Evolutionary conservation across 106 monocot species (phyloP).

Genomic region (Dendrobium catenatum): DNA sequence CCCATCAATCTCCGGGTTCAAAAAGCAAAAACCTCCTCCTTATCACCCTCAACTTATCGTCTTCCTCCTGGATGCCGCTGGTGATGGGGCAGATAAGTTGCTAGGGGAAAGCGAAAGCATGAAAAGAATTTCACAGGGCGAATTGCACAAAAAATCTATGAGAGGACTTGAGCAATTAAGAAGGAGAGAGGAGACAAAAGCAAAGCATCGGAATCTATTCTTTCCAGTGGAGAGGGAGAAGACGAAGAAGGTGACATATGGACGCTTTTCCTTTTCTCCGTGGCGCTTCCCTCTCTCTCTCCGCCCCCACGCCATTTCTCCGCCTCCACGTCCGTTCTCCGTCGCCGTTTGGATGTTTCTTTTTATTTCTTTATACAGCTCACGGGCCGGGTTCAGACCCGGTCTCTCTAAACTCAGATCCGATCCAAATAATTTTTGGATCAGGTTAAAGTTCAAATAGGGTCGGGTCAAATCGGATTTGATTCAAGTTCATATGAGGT

Average conservation of each 20-base stretch:
- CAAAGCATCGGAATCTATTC: constrained; percentile 1
- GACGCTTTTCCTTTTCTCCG: constrained; percentile 2
- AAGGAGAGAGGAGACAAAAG: background rate
- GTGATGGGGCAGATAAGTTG: background rate
- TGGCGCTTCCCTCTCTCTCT: background rate
- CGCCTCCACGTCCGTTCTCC: background rate
- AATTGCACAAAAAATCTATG: background rate
- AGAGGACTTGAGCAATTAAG: background rate
- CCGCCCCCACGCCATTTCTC: background rate
- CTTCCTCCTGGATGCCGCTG: background rate
- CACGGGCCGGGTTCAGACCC: no score
- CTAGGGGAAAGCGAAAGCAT: background rate
- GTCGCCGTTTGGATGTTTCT: no score
- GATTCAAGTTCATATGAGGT: no score
- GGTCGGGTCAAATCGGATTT: no score
- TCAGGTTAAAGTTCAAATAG: no score
- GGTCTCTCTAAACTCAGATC: no score
- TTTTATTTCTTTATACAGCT: no score
- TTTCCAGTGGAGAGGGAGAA: background rate
- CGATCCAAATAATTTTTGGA: no score
- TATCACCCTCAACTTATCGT: background rate
- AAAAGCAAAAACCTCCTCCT: background rate
- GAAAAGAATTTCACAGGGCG: background rate
- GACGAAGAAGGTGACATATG: background rate
- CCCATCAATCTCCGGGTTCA: constrained; percentile 6